phyloP scores from a whole-genome alignment of 805 yeast genomes.

The Wickerhamomyces sydowiorum region DNA sequence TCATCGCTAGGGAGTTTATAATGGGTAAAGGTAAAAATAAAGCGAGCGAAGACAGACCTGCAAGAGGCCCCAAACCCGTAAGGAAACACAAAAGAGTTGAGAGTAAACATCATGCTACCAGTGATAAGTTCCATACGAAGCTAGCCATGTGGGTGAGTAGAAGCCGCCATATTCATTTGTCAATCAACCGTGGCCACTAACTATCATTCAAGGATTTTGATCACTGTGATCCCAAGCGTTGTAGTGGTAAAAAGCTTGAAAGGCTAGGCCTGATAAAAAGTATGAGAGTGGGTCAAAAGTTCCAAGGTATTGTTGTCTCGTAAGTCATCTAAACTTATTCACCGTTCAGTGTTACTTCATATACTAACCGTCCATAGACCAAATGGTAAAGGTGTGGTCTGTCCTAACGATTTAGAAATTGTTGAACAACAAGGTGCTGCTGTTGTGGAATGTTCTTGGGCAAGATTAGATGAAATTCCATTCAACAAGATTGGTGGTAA shows the following conservation, averaged over 20 bases:
- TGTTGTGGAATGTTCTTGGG: constrained; percentile 99
- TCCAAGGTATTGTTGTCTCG: constrained; percentile 83
- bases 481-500: constrained; percentile 88
- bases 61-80: constrained; percentile 46
- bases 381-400: constrained; percentile 82
- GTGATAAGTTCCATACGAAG: constrained; percentile 63
- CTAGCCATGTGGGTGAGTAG: constrained; percentile 79
- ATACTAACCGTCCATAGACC: constrained; percentile 34
- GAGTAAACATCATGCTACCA: constrained; percentile 23
- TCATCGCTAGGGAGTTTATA: not conserved
- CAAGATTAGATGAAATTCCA: constrained; percentile 94
- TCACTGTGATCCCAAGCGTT: constrained; percentile 97
- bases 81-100: constrained; percentile 44
- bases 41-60: constrained; percentile 32
- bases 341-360: no score
- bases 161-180: not conserved
- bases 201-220: constrained; percentile 60
- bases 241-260: constrained; percentile 92
- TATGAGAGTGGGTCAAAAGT: constrained; percentile 88
- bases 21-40: constrained; percentile 43
- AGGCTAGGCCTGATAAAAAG: constrained; percentile 77
- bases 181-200: not conserved
- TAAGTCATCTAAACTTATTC: no score
- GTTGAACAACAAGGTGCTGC: constrained; percentile 88
- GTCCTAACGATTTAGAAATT: constrained; percentile 76